These are phyloP conservation scores for Boletus rubroflammeus DNA, from an alignment of 768 basidiomycete species.

Conservation along the genomic window DNA sequence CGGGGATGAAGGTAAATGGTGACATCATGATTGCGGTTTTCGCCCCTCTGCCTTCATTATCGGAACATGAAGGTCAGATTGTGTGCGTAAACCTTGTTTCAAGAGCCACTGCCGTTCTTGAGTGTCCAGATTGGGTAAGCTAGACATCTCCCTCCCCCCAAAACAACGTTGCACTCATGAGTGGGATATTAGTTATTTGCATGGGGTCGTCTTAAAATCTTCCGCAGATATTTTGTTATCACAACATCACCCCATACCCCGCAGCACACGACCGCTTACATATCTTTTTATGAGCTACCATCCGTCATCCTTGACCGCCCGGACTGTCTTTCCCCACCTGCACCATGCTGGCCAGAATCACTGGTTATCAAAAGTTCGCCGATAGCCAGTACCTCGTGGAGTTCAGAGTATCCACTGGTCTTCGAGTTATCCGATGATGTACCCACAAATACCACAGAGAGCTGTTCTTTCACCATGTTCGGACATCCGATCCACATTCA, in stretches of 20 bases:
- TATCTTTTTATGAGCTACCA: conserved; percentile 18
- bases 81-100: conserved; percentile 21
- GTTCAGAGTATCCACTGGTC: background rate
- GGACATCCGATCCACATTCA: conserved; percentile 1
- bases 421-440: conserved; percentile 17
- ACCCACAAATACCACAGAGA: background rate
- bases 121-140: conserved; percentile 20
- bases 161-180: conserved; percentile 1
- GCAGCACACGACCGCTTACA: background rate
- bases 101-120: conserved; percentile 7
- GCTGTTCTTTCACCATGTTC: conserved; percentile 15
- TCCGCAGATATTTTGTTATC: conserved; percentile 7
- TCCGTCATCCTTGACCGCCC: conserved; percentile 5
- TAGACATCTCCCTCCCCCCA: background rate
- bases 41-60: background rate
- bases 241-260: background rate
- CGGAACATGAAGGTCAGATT: conserved; percentile 7
- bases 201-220: conserved; percentile 15
- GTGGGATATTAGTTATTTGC: conserved; percentile 5
- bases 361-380: conserved; percentile 1
- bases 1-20: conserved; percentile 20
- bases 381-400: conserved; percentile 16
- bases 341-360: conserved; percentile 16
- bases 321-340: background rate
- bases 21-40: conserved; percentile 20